A percentile compares a stretch with the other conserved stretches of the same genome.
Evolutionary conservation across 768 basidiomycete genomes (phyloP).

Genomic region (Leucocoprinus sp.): DNA sequence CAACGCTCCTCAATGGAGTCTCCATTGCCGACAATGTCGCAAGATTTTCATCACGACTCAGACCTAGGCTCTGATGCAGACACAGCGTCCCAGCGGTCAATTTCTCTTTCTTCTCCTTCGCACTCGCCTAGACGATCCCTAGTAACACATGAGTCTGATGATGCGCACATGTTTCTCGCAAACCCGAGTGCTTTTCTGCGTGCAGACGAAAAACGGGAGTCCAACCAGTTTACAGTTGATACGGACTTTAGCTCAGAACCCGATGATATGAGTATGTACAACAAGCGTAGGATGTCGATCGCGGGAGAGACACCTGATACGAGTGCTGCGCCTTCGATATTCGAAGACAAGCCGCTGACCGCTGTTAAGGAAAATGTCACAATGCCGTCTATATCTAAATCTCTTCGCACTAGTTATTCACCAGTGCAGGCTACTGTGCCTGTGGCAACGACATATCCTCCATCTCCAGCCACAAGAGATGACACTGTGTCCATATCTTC

Average conservation of each 20-base stretch:
- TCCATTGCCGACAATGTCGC: conserved; percentile 25
- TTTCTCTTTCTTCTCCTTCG: conserved; percentile 62
- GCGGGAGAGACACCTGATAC: conserved; percentile 39
- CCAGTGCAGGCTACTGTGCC: conserved; percentile 16
- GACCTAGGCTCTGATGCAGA: conserved; percentile 57
- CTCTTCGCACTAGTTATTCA: background rate
- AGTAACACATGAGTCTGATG: conserved; percentile 4
- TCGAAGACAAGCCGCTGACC: conserved; percentile 21
- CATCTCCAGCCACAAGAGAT: conserved; percentile 33
- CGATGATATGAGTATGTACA: conserved; percentile 46
- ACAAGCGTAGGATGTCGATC: conserved; percentile 28
- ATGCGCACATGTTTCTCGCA: conserved; percentile 8
- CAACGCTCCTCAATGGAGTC: too few species aligned
- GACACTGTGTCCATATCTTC: conserved; percentile 55
- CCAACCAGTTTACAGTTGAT: conserved; percentile 34
- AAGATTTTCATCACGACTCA: conserved; percentile 24
- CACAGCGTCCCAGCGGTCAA: conserved; percentile 73
- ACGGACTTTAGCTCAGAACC: conserved; percentile 47
- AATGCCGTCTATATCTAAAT: conserved; percentile 7
- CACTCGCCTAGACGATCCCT: conserved; percentile 28
- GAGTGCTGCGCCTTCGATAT: conserved; percentile 41
- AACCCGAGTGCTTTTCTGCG: conserved; percentile 8
- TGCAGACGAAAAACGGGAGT: conserved; percentile 7
- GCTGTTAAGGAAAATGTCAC: conserved; percentile 21
- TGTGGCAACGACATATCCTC: conserved; percentile 50